Evolutionary conservation across 1,284 basidiomycete genomes (phyloP).

Genomic region (Cystobasidium slooffiae): DNA sequence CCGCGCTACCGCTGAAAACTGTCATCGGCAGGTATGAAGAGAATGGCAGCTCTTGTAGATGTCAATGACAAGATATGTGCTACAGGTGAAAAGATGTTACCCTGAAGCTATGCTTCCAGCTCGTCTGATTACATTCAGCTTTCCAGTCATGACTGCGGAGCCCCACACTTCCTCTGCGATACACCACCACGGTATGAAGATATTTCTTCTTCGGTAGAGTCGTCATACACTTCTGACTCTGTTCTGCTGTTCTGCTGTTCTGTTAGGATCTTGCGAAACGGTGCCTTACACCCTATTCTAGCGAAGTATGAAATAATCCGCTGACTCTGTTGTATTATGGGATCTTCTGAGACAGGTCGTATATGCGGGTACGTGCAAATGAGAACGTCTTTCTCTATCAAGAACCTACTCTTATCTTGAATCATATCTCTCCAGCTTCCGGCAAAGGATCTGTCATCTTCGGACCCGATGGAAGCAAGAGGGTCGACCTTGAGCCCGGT

Average conservation of each 20-base stretch:
- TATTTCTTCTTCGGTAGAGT: not conserved
- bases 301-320: not conserved
- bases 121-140: not conserved
- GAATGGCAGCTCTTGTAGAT: conserved; percentile 32
- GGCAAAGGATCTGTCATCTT: conserved; percentile 37
- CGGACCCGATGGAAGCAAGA: conserved; percentile 40
- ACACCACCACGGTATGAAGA: conserved; percentile 32
- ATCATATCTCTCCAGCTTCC: not conserved
- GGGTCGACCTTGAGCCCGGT: conserved; percentile 34
- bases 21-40: conserved; percentile 29
- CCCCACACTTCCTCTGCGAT: conserved; percentile 36
- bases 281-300: not conserved
- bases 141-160: conserved; percentile 40
- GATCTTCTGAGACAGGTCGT: conserved; percentile 2
- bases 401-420: not conserved
- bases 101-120: not conserved
- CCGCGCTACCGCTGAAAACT: not conserved
- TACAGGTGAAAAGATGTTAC: not conserved
- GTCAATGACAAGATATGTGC: conserved; percentile 40
- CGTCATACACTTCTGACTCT: not conserved
- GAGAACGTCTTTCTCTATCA: not conserved
- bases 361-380: conserved; percentile 10
- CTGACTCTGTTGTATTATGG: not conserved
- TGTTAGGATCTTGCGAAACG: conserved; percentile 35
- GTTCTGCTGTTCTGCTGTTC: not conserved